A percentile compares a stretch with the other conserved stretches of the same genome.
Conservation (phyloP, 176 grass and related monocot genomes). For the Eleusine indica region DNA sequence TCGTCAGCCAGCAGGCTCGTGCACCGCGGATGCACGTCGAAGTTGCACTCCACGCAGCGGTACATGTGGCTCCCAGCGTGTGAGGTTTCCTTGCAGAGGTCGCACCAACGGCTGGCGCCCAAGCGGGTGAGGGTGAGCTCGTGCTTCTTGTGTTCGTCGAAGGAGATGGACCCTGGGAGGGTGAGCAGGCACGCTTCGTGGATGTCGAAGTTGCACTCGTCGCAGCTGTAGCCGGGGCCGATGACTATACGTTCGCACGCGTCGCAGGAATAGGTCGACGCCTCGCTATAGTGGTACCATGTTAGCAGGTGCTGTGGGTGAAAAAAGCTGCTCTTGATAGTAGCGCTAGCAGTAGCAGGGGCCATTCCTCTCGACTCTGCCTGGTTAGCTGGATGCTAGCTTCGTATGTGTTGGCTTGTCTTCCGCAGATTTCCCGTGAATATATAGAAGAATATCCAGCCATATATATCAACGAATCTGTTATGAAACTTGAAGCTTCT, state of each 20-base stretch:
- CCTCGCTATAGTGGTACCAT: not conserved
- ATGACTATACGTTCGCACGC: not conserved
- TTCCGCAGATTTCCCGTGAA: no score
- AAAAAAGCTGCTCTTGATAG: not conserved
- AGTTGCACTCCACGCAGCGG: not conserved
- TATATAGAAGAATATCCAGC: no score
- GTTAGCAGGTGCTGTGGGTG: not conserved
- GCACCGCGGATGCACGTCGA: constrained; percentile 2
- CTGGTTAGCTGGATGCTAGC: not conserved
- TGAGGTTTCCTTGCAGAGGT: not conserved
- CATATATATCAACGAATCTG: no score
- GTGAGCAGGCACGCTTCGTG: not conserved
- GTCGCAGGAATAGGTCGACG: not conserved
- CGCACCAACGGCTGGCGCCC: not conserved
- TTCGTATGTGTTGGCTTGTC: no score
- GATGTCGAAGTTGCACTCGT: constrained; percentile 9
- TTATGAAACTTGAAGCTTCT: no score
- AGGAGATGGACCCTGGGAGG: not conserved
- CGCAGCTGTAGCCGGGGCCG: not conserved
- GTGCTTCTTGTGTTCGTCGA: not conserved
- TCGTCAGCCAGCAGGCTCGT: not conserved
- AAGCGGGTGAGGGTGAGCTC: not conserved
- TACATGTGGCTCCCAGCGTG: not conserved
- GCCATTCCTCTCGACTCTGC: not conserved
- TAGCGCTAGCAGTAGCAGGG: not conserved